Percentiles rank a stretch among this genome's conserved stretches.
These are phyloP conservation scores for Candida chilensis DNA, from an alignment of 805 yeast genomes.

Conservation along the genomic window DNA sequence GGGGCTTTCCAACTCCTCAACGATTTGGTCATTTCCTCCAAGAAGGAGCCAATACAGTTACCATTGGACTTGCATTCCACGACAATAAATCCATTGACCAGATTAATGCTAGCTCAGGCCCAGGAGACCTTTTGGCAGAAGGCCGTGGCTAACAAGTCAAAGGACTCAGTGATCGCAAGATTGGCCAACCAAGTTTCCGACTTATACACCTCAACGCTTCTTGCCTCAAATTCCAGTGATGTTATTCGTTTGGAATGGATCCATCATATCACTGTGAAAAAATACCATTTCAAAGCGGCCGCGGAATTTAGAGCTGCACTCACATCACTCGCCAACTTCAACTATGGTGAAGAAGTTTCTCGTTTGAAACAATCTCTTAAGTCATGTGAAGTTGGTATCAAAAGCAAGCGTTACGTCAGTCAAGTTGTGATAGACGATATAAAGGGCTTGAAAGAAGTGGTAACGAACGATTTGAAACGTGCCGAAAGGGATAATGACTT, in stretches of 20 bases:
- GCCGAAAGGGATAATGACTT: constrained; percentile 78
- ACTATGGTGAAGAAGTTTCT: constrained; percentile 69
- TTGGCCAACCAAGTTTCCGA: constrained; percentile 56
- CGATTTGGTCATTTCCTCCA: constrained; percentile 7
- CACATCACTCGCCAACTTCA: constrained; percentile 31
- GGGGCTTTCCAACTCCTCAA: constrained; percentile 44
- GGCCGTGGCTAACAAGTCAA: constrained; percentile 40
- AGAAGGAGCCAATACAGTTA: constrained; percentile 4
- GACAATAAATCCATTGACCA: constrained; percentile 40
- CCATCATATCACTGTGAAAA: constrained; percentile 49
- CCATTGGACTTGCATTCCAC: constrained; percentile 40
- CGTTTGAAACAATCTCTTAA: constrained; percentile 34
- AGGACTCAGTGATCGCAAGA: constrained; percentile 54
- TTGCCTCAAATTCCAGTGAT: constrained; percentile 34
- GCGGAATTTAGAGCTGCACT: constrained; percentile 57
- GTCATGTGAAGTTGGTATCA: constrained; percentile 24
- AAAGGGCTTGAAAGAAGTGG: constrained; percentile 33
- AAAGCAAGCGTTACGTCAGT: constrained; percentile 30
- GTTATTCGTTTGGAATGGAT: constrained; percentile 52
- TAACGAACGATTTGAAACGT: constrained; percentile 33
- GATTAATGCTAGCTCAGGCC: constrained; percentile 69
- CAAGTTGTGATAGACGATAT: constrained; percentile 40
- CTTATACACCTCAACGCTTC: constrained; percentile 39
- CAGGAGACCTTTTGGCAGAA: constrained; percentile 83
- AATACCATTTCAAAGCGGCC: constrained; percentile 60